Evolutionary conservation across 2,329 filamentous ascomycete species (phyloP), one percentile per base, ranked within the genome.

Genomic region (Sarocladiaceae sp.): DNA sequence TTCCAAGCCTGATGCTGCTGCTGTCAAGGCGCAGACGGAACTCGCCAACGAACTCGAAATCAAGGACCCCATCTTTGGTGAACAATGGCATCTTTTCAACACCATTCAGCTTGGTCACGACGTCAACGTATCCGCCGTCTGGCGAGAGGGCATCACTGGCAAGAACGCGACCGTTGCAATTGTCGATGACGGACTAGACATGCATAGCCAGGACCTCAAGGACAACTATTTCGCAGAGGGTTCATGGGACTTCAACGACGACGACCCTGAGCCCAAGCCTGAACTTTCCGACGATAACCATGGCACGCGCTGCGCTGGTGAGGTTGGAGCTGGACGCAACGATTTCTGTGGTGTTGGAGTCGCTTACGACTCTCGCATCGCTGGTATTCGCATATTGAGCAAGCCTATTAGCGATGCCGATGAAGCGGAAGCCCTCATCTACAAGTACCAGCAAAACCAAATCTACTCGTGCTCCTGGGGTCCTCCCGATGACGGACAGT

Each of bases 381-480:
- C 94, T 3, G 94, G 92, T 35, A 86, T 97, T 58, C 89, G 94
- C 51, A 99, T 99, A 58, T 79, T 99, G 6, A 95, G 90, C 53
- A 93, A 91, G 63, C 75, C 89, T 47, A 97, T 99, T 58, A 87
- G 86, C 49, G 94, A 99, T 66, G 86, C 88, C 25, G 94, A 99
- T 63, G 94, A 99, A 70, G 92, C 94, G 22, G 77, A 87, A 26
- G 90, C 94, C 20, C 85, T 99, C 77, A 97, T 96, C 69, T 97
- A 93, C 72, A 88, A 87, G 56, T 94, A 84, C 62, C 85, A 97
- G 62, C 77, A 93, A 55, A 99, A 97, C 66, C 84, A 97, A 55
- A 97, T 99, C 54, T 99, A 97, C 71, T 99, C 94, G 1, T 99
- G 94, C 73, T 99, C 94, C 0, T 99, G 94, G 94, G 94, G 94